Evolutionary conservation across 371 early-diverging fungal genomes (phyloP).

Genomic region (Saksenaea vasiformis): DNA sequence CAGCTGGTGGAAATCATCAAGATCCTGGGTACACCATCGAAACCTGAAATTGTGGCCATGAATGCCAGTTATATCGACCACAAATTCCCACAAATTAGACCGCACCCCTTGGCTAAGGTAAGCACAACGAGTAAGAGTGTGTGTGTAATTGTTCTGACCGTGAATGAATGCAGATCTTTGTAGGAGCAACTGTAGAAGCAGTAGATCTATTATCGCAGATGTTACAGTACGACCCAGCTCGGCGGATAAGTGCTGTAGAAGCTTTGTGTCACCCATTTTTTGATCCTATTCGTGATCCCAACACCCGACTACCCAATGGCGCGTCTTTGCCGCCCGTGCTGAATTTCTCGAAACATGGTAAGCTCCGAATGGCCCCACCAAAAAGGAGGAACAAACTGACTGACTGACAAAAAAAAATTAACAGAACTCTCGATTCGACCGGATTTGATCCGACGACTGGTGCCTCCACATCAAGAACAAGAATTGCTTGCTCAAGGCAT

Average conservation of each 20-base stretch:
- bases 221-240: slow-evolving; percentile 92
- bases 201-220: slow-evolving; percentile 85
- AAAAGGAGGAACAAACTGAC: not conserved
- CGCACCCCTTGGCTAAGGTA: slow-evolving; percentile 87
- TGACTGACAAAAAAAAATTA: not conserved
- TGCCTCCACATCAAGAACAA: slow-evolving; percentile 64
- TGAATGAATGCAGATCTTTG: slow-evolving; percentile 61
- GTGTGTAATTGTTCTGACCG: not conserved
- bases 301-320: slow-evolving; percentile 77
- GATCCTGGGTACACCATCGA: slow-evolving; percentile 97
- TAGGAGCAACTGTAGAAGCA: slow-evolving; percentile 76
- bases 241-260: slow-evolving; percentile 89
- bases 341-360: slow-evolving; percentile 83
- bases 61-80: slow-evolving; percentile 97
- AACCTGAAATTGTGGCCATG: slow-evolving; percentile 94
- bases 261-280: slow-evolving; percentile 96
- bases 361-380: no score
- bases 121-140: slow-evolving; percentile 1
- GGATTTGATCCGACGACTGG: slow-evolving; percentile 58
- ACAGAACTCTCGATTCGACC: slow-evolving; percentile 51
- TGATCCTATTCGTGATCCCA: slow-evolving; percentile 86
- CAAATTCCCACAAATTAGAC: slow-evolving; percentile 96
- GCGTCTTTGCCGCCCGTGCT: slow-evolving; percentile 84
- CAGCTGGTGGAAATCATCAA: slow-evolving; percentile 99
- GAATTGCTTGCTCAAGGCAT: slow-evolving; percentile 50